A percentile compares a stretch with the other conserved stretches of the same genome.
Conservation (phyloP, 1,139 yeast species). For the Taiozyma onychis region DNA sequence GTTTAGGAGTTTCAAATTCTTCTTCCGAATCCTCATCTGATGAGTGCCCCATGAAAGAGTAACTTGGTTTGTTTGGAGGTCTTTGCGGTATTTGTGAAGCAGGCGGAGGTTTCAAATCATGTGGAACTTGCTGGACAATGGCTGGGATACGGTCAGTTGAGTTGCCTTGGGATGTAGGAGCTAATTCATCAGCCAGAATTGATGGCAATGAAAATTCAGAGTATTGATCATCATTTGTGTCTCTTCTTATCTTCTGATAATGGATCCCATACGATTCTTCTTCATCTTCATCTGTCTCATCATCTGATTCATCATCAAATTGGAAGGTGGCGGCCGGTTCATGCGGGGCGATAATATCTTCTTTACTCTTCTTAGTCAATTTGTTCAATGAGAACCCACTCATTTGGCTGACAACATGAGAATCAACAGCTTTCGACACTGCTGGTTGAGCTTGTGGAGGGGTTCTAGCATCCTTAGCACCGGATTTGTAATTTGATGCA, state of each 20-base stretch:
- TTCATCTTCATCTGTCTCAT: constrained; percentile 15
- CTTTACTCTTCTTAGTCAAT: constrained; percentile 8
- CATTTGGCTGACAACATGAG: constrained; percentile 11
- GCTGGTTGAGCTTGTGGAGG: not conserved
- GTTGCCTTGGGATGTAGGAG: not conserved
- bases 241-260: not conserved
- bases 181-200: constrained; percentile 5
- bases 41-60: constrained; percentile 20
- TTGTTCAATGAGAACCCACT: constrained; percentile 17
- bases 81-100: not conserved
- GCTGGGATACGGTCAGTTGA: not conserved
- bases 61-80: constrained; percentile 15
- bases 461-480: constrained; percentile 15
- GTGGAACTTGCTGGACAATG: not conserved
- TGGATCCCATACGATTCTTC: constrained; percentile 2
- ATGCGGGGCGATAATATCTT: constrained; percentile 18
- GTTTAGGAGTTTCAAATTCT: not conserved
- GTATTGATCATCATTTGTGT: constrained; percentile 4
- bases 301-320: constrained; percentile 8
- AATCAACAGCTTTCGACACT: not conserved
- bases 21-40: constrained; percentile 6
- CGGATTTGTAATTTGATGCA: constrained; percentile 22
- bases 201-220: constrained; percentile 20
- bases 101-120: not conserved
- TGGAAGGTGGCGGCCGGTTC: constrained; percentile 11